Conservation (phyloP, 306 rosid genomes). For the Cyclanthera cordifolia region DNA sequence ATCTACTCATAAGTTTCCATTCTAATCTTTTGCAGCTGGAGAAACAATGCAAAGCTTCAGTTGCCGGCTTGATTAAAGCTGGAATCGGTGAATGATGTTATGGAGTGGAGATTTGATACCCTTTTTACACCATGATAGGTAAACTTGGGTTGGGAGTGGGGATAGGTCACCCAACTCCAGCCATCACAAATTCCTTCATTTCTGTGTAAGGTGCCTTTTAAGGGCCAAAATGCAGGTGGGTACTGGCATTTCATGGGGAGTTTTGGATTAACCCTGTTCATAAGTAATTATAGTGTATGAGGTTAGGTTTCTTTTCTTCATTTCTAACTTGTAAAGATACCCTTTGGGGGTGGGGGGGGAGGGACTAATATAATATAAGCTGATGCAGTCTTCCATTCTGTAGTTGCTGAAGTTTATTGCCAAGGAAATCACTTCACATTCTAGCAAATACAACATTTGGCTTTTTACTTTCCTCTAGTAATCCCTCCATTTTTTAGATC, state of each 20-base stretch:
- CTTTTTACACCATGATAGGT: conserved; percentile 15
- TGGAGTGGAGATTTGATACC: conserved; percentile 17
- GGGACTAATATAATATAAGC: background rate
- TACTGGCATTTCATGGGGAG: conserved; percentile 18
- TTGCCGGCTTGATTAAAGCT: conserved; percentile 59
- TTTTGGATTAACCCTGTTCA: conserved; percentile 8
- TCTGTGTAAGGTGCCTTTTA: conserved; percentile 3
- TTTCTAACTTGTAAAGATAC: conserved; percentile 19
- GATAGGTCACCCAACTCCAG: conserved; percentile 1
- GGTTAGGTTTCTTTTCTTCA: conserved; percentile 3
- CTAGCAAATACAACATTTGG: background rate
- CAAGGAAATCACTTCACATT: background rate
- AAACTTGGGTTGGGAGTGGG: conserved; percentile 12
- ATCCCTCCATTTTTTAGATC: no score
- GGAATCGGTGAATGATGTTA: conserved; percentile 16
- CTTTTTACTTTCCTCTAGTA: background rate
- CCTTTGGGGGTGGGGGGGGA: background rate
- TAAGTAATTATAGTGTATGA: conserved; percentile 8
- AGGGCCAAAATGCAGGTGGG: background rate
- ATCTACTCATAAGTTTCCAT: background rate
- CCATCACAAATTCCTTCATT: conserved; percentile 8
- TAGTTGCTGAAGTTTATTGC: background rate
- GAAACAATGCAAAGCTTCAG: conserved; percentile 66
- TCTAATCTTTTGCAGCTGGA: conserved; percentile 67
- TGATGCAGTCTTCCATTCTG: background rate